phyloP scores from a whole-genome alignment of 331 rosid species.

The Phaseolus coccineus region DNA sequence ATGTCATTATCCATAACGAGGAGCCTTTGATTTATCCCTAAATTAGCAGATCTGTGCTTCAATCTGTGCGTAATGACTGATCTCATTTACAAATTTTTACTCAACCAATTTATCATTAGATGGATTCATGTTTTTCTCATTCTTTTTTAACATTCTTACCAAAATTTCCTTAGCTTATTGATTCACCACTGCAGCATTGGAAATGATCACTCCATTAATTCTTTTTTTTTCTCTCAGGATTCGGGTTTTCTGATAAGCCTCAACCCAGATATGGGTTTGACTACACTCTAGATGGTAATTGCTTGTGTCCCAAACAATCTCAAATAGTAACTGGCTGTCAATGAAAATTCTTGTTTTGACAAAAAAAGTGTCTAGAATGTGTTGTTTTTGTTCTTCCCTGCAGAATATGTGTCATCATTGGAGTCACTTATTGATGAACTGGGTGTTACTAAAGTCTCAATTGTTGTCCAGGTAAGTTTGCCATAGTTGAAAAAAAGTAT shows the following conservation, averaged over 20 bases:
- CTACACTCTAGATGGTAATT: conserved; percentile 82
- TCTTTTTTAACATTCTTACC: background rate
- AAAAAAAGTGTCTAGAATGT: background rate
- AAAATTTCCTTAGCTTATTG: conserved; percentile 1
- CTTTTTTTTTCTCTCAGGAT: conserved; percentile 59
- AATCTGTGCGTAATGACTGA: background rate
- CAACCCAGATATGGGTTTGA: conserved; percentile 94
- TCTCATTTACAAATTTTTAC: background rate
- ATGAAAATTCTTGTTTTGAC: conserved; percentile 3
- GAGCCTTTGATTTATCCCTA: background rate
- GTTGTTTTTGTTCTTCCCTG: conserved; percentile 36
- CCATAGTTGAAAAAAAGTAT: conserved; percentile 33
- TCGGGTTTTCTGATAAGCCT: conserved; percentile 94
- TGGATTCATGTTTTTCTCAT: background rate
- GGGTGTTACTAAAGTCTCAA: conserved; percentile 64
- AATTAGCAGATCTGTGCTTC: background rate
- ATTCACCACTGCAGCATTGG: conserved; percentile 2
- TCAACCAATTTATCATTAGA: conserved; percentile 12
- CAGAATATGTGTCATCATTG: conserved; percentile 82
- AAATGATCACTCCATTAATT: conserved; percentile 32
- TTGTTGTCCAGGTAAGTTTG: conserved; percentile 75
- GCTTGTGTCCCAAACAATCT: background rate
- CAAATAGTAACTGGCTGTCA: background rate
- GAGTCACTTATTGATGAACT: conserved; percentile 69
- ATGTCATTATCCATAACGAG: background rate